These are phyloP conservation scores for Chiua sp. DNA, from an alignment of 1,284 basidiomycete genomes.

Conservation along the genomic window DNA sequence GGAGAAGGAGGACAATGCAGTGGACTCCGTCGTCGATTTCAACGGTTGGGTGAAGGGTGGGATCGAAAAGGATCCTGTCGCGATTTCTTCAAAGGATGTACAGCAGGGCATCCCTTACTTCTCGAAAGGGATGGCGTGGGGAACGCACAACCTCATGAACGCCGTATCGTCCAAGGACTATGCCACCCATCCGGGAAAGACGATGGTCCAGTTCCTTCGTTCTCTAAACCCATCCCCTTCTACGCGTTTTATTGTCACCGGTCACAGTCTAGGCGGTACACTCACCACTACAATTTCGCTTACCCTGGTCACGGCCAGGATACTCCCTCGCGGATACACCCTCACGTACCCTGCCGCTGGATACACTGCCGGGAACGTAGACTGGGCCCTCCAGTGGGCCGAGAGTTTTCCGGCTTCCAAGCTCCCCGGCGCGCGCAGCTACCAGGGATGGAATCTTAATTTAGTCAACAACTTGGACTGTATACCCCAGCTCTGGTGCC, in stretches of 20 bases:
- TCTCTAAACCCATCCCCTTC: neutral
- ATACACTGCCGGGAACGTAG: slow-evolving; percentile 1
- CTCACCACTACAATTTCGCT: slow-evolving; percentile 17
- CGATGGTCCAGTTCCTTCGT: slow-evolving; percentile 16
- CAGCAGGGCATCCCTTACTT: neutral
- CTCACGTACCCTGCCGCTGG: slow-evolving; percentile 15
- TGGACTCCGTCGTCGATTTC: slow-evolving; percentile 20
- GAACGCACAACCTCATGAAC: slow-evolving; percentile 11
- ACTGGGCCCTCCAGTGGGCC: neutral
- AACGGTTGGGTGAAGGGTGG: slow-evolving; percentile 8
- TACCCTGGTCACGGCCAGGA: neutral
- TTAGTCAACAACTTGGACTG: slow-evolving; percentile 21
- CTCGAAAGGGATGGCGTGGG: neutral
- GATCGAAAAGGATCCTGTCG: neutral
- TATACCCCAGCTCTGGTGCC: slow-evolving; percentile 19
- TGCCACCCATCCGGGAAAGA: neutral
- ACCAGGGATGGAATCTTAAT: slow-evolving; percentile 25
- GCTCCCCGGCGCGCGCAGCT: neutral
- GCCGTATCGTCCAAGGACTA: neutral
- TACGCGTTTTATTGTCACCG: slow-evolving; percentile 9
- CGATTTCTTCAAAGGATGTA: neutral
- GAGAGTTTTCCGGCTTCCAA: neutral
- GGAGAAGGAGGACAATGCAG: neutral
- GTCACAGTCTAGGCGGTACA: slow-evolving; percentile 14
- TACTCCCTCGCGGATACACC: neutral